Evolutionary conservation across 805 yeast species (phyloP).

Genomic region (Pichia scutulata): DNA sequence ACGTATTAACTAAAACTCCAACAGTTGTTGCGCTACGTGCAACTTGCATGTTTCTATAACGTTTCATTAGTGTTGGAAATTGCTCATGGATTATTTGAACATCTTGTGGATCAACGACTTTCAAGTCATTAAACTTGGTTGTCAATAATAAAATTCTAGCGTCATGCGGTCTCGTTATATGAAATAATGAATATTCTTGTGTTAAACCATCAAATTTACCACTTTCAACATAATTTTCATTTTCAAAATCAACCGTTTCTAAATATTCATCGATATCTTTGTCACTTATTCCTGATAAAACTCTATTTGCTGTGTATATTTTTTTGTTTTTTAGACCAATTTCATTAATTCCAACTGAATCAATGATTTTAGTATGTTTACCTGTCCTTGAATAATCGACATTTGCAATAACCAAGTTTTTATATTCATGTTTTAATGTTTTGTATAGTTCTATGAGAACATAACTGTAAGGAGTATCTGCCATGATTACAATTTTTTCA

Average conservation of each 20-base stretch:
- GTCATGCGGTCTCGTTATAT: conserved; percentile 64
- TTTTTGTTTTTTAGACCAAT: background rate
- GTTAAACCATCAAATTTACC: conserved; percentile 28
- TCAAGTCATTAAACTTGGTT: conserved; percentile 54
- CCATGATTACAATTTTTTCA: conserved; percentile 54
- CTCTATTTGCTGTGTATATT: conserved; percentile 25
- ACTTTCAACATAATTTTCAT: conserved; percentile 14
- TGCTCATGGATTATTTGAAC: conserved; percentile 44
- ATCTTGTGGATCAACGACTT: conserved; percentile 39
- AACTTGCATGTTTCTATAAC: conserved; percentile 79
- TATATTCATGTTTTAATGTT: conserved; percentile 26
- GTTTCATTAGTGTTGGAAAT: conserved; percentile 68
- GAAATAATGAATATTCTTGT: conserved; percentile 53
- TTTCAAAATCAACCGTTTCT: conserved; percentile 3
- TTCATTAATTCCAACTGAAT: conserved; percentile 8
- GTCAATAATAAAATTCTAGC: conserved; percentile 71
- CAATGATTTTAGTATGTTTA: conserved; percentile 19
- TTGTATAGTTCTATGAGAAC: conserved; percentile 35
- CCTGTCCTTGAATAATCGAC: conserved; percentile 28
- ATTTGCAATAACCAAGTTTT: conserved; percentile 32
- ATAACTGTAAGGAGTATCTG: conserved; percentile 61
- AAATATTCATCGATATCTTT: conserved; percentile 12
- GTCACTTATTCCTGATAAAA: conserved; percentile 22
- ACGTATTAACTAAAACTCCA: conserved; percentile 84
- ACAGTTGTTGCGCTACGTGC: conserved; percentile 90